Evolutionary conservation across 2,329 filamentous ascomycete genomes (phyloP).

Genomic region (Daldinia eschscholtzii): DNA sequence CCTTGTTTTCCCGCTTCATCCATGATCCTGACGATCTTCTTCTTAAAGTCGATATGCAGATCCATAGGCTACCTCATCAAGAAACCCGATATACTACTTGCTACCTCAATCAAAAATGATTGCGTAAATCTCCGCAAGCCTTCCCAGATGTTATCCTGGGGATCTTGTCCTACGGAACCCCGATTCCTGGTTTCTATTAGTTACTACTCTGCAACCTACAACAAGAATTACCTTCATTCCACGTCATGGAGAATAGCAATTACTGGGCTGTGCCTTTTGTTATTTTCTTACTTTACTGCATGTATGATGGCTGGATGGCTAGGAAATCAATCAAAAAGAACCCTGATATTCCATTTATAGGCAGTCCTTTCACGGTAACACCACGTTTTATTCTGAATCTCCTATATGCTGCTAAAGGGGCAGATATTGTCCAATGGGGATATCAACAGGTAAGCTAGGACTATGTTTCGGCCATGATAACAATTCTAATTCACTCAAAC

Average conservation of each 20-base stretch:
- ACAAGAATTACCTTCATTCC: not conserved
- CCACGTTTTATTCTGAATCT: not conserved
- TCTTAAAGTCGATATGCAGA: no score
- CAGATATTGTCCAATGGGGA: not conserved
- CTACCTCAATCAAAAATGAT: no score
- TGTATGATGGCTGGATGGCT: not conserved
- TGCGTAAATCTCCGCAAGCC: not conserved
- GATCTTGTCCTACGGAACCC: no score
- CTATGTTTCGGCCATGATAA: not conserved
- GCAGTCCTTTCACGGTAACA: not conserved
- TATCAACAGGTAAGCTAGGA: not conserved
- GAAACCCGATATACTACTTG: no score
- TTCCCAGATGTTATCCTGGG: not conserved
- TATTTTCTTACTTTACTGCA: not conserved
- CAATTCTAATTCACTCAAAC: not conserved
- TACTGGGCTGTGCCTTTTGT: not conserved
- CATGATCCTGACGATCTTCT: no score
- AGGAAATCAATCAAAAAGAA: not conserved
- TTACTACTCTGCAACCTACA: not conserved
- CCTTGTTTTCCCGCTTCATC: not conserved
- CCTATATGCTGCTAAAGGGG: not conserved
- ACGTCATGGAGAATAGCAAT: not conserved
- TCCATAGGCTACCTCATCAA: no score
- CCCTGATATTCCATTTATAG: not conserved
- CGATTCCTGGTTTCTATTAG: no score